Evolutionary conservation across 805 yeast genomes (phyloP).

Genomic region (Suhomyces sp.): DNA sequence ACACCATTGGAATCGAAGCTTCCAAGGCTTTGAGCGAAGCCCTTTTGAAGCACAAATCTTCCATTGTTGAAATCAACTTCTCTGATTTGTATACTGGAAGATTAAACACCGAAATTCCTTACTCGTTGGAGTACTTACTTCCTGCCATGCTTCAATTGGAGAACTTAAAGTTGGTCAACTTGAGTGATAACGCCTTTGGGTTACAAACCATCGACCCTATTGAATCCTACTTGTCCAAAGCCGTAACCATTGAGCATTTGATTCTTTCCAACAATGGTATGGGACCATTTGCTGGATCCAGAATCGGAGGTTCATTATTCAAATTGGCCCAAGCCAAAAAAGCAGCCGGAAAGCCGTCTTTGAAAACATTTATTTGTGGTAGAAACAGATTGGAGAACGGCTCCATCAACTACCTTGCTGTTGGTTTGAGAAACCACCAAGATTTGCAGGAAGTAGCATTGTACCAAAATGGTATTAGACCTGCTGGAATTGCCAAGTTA

Average conservation of each 20-base stretch:
- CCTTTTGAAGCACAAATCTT: conserved; percentile 41
- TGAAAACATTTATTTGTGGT: conserved; percentile 92
- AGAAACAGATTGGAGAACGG: conserved; percentile 97
- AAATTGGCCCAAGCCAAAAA: conserved; percentile 65
- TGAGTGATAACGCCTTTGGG: conserved; percentile 96
- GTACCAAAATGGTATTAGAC: conserved; percentile 97
- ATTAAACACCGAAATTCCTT: conserved; percentile 90
- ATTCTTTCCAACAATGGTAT: conserved; percentile 92
- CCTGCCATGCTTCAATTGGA: conserved; percentile 70
- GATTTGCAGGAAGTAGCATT: conserved; percentile 70
- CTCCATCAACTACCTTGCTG: conserved; percentile 77
- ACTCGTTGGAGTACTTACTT: conserved; percentile 67
- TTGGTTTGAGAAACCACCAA: conserved; percentile 79
- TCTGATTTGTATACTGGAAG: conserved; percentile 96
- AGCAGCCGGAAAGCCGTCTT: conserved; percentile 45
- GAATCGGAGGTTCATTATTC: conserved; percentile 84
- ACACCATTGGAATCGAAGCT: conserved; percentile 91
- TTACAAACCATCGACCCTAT: conserved; percentile 90
- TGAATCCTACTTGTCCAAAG: conserved; percentile 72
- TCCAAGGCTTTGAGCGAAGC: conserved; percentile 66
- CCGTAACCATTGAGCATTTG: conserved; percentile 78
- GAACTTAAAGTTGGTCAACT: conserved; percentile 67
- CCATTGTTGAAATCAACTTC: conserved; percentile 68
- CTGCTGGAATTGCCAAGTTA: conserved; percentile 79
- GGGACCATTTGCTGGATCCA: conserved; percentile 97